These are phyloP conservation scores for Proliferodiscus dingleyae DNA, from an alignment of 2,329 filamentous ascomycete species.

Conservation along the genomic window DNA sequence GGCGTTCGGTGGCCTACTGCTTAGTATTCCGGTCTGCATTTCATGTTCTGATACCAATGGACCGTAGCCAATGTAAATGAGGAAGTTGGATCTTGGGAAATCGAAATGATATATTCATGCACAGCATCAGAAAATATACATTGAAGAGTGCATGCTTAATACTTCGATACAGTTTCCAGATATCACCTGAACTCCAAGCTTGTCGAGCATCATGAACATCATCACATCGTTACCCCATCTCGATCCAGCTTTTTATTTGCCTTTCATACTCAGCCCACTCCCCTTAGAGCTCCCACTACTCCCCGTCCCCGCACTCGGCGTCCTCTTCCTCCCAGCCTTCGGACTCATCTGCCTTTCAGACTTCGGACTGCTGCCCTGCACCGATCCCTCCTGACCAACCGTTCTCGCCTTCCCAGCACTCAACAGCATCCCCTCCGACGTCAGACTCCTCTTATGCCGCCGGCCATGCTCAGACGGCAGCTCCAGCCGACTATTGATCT, in stretches of 20 bases:
- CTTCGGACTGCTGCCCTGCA: no score
- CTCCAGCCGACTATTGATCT: conserved; percentile 48
- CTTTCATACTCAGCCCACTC: conserved; percentile 26
- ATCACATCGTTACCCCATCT: conserved; percentile 8
- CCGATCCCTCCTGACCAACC: no score
- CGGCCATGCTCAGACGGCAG: conserved; percentile 39
- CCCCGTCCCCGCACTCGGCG: conserved; percentile 10
- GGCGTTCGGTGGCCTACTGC: conserved; percentile 6
- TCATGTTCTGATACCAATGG: conserved; percentile 6
- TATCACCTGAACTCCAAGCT: conserved; percentile 4
- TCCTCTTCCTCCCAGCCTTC: conserved; percentile 15
- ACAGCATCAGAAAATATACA: neutral
- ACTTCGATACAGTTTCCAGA: no score
- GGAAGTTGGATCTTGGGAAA: neutral
- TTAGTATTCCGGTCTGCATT: neutral
- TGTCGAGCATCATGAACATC: conserved; percentile 1
- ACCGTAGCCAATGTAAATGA: neutral
- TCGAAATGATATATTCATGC: conserved; percentile 3
- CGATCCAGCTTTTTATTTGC: conserved; percentile 11
- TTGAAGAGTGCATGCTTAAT: neutral
- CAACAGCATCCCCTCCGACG: conserved; percentile 31
- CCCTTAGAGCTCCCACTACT: conserved; percentile 24
- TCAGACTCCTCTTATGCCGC: conserved; percentile 40
- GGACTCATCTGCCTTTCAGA: conserved; percentile 9
- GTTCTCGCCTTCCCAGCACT: conserved; percentile 17